phyloP scores from a whole-genome alignment of 805 yeast genomes.

The Jamesozyma rosinii region DNA sequence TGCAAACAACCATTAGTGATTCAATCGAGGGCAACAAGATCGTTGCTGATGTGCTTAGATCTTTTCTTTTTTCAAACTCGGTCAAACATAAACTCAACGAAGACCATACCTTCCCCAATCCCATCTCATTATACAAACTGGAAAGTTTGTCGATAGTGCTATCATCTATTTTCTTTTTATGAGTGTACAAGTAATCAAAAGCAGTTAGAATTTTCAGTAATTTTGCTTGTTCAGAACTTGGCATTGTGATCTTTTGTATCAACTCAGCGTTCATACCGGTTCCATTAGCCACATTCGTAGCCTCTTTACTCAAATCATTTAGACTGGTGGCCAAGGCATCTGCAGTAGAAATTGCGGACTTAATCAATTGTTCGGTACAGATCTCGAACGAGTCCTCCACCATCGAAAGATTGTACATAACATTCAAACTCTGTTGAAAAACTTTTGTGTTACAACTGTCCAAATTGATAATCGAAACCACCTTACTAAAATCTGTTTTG shows the following conservation, averaged over 20 bases:
- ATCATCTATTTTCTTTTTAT: constrained; percentile 19
- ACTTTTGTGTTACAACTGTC: constrained; percentile 81
- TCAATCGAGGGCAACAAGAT: constrained; percentile 80
- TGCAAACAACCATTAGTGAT: constrained; percentile 92
- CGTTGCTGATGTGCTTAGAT: constrained; percentile 59
- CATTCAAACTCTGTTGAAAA: constrained; percentile 71
- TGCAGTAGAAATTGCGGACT: constrained; percentile 53
- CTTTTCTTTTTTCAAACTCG: constrained; percentile 49
- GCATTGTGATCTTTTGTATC: constrained; percentile 60
- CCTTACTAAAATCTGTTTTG: constrained; percentile 47
- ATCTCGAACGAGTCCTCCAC: constrained; percentile 52
- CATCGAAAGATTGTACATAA: constrained; percentile 66
- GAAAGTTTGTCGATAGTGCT: constrained; percentile 40
- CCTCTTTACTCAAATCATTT: constrained; percentile 37
- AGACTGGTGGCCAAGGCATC: constrained; percentile 47
- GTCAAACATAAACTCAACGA: constrained; percentile 66
- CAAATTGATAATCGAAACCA: constrained; percentile 60
- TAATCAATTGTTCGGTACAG: constrained; percentile 59
- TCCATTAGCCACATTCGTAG: constrained; percentile 32
- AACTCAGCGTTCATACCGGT: constrained; percentile 45
- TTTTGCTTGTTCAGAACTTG: constrained; percentile 82
- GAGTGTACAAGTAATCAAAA: constrained; percentile 66
- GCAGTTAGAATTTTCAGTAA: constrained; percentile 81
- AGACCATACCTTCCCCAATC: constrained; percentile 76
- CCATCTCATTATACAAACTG: constrained; percentile 53